These are phyloP conservation scores for Hyphopichia fennica DNA, from an alignment of 1,139 yeast species.

Conservation along the genomic window DNA sequence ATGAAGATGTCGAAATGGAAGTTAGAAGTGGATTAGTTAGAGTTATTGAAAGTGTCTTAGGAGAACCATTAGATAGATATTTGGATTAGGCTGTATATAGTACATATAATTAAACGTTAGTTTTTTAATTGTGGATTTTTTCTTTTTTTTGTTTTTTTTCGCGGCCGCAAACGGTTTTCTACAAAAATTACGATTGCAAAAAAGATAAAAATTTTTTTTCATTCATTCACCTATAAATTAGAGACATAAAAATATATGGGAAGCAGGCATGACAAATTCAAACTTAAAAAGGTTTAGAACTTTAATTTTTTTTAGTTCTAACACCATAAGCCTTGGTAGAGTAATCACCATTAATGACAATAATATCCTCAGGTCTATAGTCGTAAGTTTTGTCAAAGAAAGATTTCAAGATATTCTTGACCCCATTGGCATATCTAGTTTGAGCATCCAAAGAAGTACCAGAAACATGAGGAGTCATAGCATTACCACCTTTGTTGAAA, in stretches of 20 bases:
- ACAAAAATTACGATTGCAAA: too few relatives aligned
- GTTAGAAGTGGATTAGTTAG: conserved; percentile 91
- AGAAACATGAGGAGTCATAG: conserved; percentile 82
- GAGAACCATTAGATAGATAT: conserved; percentile 92
- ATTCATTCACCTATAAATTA: too few relatives aligned
- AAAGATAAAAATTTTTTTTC: too few relatives aligned
- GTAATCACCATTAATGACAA: conserved; percentile 69
- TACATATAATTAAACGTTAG: too few relatives aligned
- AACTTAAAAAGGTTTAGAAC: too few relatives aligned
- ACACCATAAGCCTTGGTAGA: conserved; percentile 73
- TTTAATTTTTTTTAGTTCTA: conserved; percentile 27
- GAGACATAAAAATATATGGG: too few relatives aligned
- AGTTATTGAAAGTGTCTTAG: conserved; percentile 87
- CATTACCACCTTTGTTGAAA: conserved; percentile 68
- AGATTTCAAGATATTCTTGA: conserved; percentile 59
- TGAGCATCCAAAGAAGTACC: conserved; percentile 85
- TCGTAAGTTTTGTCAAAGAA: conserved; percentile 63
- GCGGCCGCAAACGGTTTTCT: too few relatives aligned
- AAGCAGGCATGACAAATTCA: not conserved
- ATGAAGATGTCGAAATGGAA: conserved; percentile 87
- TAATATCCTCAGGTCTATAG: conserved; percentile 73
- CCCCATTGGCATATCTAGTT: conserved; percentile 69
- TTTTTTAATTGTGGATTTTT: conserved; percentile 7
- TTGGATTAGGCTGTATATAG: conserved; percentile 46
- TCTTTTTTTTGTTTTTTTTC: conserved; percentile 7